A percentile compares a stretch with the other conserved stretches of the same genome.
These are phyloP conservation scores for Paramecium biaurelia DNA, from an alignment of 73 alveolate genomes.

Conservation along the genomic window DNA sequence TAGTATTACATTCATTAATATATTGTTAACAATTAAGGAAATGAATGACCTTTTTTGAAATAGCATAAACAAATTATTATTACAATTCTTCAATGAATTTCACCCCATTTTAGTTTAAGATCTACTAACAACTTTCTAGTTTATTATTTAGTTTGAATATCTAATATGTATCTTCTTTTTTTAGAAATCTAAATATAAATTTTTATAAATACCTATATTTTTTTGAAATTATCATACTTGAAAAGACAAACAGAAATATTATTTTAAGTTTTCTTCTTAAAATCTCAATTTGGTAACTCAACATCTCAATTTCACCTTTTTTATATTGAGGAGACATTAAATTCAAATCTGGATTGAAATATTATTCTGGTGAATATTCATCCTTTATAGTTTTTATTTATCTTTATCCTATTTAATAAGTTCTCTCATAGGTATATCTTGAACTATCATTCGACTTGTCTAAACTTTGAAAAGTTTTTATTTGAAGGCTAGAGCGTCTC, in stretches of 20 bases:
- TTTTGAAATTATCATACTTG: background rate
- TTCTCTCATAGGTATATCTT: background rate
- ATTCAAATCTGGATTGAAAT: background rate
- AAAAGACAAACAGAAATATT: background rate
- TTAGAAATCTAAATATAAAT: background rate
- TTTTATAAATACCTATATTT: background rate
- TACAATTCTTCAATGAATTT: background rate
- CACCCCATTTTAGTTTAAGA: background rate
- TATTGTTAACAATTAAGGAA: background rate
- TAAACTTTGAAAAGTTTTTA: background rate
- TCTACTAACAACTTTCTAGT: background rate
- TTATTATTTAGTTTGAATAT: background rate
- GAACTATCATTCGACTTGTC: background rate
- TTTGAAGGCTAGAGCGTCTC: background rate
- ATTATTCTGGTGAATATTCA: background rate
- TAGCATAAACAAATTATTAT: background rate
- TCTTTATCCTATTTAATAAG: background rate
- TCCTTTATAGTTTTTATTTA: background rate
- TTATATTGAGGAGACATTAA: background rate
- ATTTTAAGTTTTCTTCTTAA: background rate
- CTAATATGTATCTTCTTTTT: background rate
- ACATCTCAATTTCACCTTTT: background rate
- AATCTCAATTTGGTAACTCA: background rate
- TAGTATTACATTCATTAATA: background rate
- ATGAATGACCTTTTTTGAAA: background rate